Percentiles rank a stretch among this genome's conserved stretches.
phyloP scores from a whole-genome alignment of 2,329 filamentous ascomycete species.

The Chaetomium sp. region DNA sequence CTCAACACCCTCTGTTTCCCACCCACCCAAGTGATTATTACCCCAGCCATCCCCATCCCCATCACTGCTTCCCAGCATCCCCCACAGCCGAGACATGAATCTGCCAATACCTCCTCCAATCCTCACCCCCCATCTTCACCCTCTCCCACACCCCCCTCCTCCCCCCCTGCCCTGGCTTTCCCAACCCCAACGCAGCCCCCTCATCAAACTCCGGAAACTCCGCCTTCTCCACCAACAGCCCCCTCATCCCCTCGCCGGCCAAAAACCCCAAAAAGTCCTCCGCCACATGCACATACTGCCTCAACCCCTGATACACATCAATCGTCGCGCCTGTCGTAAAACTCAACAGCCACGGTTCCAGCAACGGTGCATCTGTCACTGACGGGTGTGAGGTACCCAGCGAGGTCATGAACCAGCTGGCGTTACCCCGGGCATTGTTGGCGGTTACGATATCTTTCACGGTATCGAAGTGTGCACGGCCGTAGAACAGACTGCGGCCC shows the following conservation, averaged over 20 bases:
- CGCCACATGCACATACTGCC: constrained; percentile 54
- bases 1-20: too few relatives aligned
- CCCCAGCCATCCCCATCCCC: neutral
- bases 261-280: constrained; percentile 51
- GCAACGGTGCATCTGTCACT: constrained; percentile 59
- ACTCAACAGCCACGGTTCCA: constrained; percentile 54
- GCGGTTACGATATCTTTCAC: constrained; percentile 49
- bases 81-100: constrained; percentile 31
- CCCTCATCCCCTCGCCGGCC: constrained; percentile 34
- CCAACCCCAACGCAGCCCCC: constrained; percentile 28
- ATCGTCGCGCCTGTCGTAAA: constrained; percentile 56
- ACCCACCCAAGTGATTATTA: too few relatives aligned
- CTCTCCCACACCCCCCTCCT: constrained; percentile 4
- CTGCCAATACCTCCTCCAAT: constrained; percentile 36
- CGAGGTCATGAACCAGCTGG: constrained; percentile 49
- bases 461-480: constrained; percentile 57
- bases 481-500: constrained; percentile 51
- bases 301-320: constrained; percentile 48
- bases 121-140: constrained; percentile 34
- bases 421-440: constrained; percentile 37
- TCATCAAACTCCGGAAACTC: constrained; percentile 37
- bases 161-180: constrained; percentile 30
- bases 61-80: neutral
- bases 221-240: constrained; percentile 44
- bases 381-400: constrained; percentile 54